phyloP scores from a whole-genome alignment of 768 basidiomycete genomes.

The Mycena vulgaris region DNA sequence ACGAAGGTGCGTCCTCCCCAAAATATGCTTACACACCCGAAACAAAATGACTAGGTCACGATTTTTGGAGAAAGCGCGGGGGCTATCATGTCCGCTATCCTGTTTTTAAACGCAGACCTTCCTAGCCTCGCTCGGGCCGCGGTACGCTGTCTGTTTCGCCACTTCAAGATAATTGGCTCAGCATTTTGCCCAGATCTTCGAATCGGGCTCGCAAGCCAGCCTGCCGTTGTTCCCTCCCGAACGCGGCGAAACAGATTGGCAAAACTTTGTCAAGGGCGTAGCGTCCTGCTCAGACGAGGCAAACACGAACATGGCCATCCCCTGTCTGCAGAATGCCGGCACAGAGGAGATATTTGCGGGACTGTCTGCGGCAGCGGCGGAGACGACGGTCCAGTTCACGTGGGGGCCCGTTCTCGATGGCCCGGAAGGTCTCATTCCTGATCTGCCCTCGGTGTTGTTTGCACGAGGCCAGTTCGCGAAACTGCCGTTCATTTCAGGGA shows the following conservation, averaged over 20 bases:
- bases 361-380: not conserved
- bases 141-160: conserved; percentile 34
- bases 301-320: not conserved
- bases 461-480: not conserved
- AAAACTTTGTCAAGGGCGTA: conserved; percentile 35
- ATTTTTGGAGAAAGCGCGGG: conserved; percentile 66
- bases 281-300: not conserved
- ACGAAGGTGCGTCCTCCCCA: conserved; percentile 46
- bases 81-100: conserved; percentile 56
- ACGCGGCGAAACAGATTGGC: conserved; percentile 48
- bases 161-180: not conserved
- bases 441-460: not conserved
- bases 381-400: not conserved
- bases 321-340: not conserved
- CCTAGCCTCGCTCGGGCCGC: conserved; percentile 46
- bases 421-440: not conserved
- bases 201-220: conserved; percentile 56
- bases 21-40: not conserved
- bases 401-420: not conserved
- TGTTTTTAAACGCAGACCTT: conserved; percentile 52
- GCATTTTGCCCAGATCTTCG: conserved; percentile 51
- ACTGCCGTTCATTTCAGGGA: not conserved
- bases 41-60: conserved; percentile 51
- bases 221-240: conserved; percentile 43
- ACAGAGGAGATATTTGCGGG: not conserved